phyloP scores from a whole-genome alignment of 805 yeast genomes.

The Hanseniaspora guilliermondii region DNA sequence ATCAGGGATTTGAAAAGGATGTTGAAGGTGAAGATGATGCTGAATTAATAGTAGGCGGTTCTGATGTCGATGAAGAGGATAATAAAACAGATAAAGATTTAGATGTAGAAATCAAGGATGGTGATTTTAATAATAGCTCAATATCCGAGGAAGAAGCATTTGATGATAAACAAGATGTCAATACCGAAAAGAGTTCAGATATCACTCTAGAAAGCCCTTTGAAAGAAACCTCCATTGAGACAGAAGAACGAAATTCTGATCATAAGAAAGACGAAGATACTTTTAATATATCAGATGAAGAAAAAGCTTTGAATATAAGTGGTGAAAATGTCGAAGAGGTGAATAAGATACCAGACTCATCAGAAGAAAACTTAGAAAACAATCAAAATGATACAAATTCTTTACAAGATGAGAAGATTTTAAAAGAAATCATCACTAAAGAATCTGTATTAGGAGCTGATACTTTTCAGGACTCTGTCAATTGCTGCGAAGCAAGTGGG shows the following conservation, averaged over 20 bases:
- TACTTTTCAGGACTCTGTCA: neutral
- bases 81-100: constrained; percentile 11
- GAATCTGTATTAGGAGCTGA: too few relatives aligned
- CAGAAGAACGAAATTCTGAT: too few relatives aligned
- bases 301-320: too few relatives aligned
- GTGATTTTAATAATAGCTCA: neutral
- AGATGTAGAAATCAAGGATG: constrained; percentile 13
- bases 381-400: neutral
- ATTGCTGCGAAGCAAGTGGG: neutral
- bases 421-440: too few relatives aligned
- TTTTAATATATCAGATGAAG: too few relatives aligned
- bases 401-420: too few relatives aligned
- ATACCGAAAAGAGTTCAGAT: too few relatives aligned
- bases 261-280: too few relatives aligned
- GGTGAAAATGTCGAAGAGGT: too few relatives aligned
- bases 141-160: neutral
- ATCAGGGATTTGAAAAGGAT: neutral
- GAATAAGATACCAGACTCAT: neutral
- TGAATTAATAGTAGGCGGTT: constrained; percentile 17
- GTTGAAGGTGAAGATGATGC: constrained; percentile 16
- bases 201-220: neutral
- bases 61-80: constrained; percentile 3
- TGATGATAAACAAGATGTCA: neutral
- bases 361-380: neutral
- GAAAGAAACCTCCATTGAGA: neutral